Evolutionary conservation across 2,329 filamentous ascomycete species (phyloP).

Genomic region (Apiospora arundinis): DNA sequence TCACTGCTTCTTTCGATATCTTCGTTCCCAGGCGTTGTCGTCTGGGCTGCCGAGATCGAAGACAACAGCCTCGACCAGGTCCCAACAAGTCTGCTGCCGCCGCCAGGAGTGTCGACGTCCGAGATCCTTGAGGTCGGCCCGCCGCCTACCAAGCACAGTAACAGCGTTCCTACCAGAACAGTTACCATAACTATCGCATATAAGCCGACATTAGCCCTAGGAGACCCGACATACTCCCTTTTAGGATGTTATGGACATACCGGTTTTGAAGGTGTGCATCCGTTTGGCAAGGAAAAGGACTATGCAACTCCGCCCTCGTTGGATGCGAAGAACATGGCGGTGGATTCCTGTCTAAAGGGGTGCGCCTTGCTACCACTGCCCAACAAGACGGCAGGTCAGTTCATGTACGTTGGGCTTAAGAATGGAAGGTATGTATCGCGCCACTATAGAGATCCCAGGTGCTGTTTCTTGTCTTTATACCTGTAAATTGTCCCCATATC

Average conservation of each 20-base stretch:
- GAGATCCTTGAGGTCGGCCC: slow-evolving; percentile 20
- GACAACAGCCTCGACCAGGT: not conserved
- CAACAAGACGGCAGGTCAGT: slow-evolving; percentile 22
- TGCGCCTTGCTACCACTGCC: slow-evolving; percentile 28
- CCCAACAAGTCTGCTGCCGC: slow-evolving; percentile 26
- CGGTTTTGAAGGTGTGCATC: slow-evolving; percentile 25
- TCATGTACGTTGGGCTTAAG: slow-evolving; percentile 32
- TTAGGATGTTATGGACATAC: slow-evolving; percentile 35
- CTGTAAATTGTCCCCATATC: not conserved
- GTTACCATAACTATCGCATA: slow-evolving; percentile 37
- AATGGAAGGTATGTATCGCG: slow-evolving; percentile 33
- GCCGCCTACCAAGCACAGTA: slow-evolving; percentile 17
- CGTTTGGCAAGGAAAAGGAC: slow-evolving; percentile 32
- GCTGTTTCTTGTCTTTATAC: not conserved
- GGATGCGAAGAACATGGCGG: slow-evolving; percentile 30
- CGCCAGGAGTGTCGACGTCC: slow-evolving; percentile 28
- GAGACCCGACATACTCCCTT: slow-evolving; percentile 31
- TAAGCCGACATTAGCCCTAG: slow-evolving; percentile 33
- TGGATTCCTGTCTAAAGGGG: slow-evolving; percentile 32
- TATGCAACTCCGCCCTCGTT: slow-evolving; percentile 27
- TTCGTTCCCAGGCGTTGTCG: slow-evolving; percentile 20
- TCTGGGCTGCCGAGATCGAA: not conserved
- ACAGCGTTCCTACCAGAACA: slow-evolving; percentile 30
- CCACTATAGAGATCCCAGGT: not conserved
- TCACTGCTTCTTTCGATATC: not conserved